These are phyloP conservation scores for Ogataea wickerhamii DNA, from an alignment of 805 yeast species.

Conservation along the genomic window DNA sequence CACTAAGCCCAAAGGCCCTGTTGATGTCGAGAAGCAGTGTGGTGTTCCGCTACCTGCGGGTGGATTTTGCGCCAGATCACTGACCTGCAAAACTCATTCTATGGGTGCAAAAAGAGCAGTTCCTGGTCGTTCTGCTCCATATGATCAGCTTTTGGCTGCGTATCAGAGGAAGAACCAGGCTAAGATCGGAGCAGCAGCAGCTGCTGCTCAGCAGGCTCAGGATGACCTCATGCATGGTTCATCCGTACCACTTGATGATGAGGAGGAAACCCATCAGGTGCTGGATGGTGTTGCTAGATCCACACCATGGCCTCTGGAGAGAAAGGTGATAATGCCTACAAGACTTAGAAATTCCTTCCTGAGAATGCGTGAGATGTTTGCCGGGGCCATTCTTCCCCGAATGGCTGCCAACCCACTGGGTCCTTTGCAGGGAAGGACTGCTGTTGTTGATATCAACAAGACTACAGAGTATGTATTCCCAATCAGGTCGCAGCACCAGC, in stretches of 20 bases:
- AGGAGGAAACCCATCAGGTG: constrained; percentile 90
- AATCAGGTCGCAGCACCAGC: constrained; percentile 46
- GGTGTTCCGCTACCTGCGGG: constrained; percentile 94
- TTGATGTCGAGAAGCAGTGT: constrained; percentile 91
- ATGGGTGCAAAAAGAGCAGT: constrained; percentile 98
- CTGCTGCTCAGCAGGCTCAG: constrained; percentile 72
- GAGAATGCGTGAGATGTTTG: constrained; percentile 92
- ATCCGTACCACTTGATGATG: constrained; percentile 63
- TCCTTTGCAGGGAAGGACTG: constrained; percentile 76
- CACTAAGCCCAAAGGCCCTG: constrained; percentile 71
- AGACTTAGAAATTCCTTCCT: constrained; percentile 69
- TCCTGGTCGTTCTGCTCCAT: constrained; percentile 87
- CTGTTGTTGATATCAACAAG: constrained; percentile 68
- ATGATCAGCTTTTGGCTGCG: constrained; percentile 80
- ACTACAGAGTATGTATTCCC: constrained; percentile 61
- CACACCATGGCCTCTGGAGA: constrained; percentile 78
- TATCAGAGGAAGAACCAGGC: constrained; percentile 93
- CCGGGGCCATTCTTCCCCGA: constrained; percentile 72
- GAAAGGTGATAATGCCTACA: constrained; percentile 66
- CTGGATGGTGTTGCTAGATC: constrained; percentile 83
- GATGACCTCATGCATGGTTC: constrained; percentile 56
- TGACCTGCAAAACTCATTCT: constrained; percentile 96
- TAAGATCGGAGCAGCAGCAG: constrained; percentile 77
- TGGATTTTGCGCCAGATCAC: constrained; percentile 92
- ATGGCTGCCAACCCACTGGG: constrained; percentile 60